Percentiles rank a stretch among this genome's conserved stretches.
These are phyloP conservation scores for Vitellaria paradoxa DNA, from an alignment of 179 eudicot genomes.

Conservation along the genomic window DNA sequence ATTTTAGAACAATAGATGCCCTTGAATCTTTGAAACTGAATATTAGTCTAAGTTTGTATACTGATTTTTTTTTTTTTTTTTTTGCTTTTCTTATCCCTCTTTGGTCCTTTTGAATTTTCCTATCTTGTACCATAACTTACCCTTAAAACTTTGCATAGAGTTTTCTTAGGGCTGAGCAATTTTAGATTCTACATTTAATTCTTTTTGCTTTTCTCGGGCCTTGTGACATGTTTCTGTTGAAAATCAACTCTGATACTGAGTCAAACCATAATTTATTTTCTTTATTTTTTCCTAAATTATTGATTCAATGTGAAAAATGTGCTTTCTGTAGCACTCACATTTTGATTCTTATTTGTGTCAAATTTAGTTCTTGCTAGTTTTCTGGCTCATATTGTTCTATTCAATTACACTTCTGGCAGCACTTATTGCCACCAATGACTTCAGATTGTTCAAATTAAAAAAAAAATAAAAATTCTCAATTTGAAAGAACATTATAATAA, in stretches of 20 bases:
- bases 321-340: slow-evolving; percentile 6
- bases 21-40: slow-evolving; percentile 28
- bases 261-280: slow-evolving; percentile 5
- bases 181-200: slow-evolving; percentile 8
- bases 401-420: neutral
- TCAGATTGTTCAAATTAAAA: neutral
- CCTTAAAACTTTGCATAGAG: neutral
- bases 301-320: slow-evolving; percentile 10
- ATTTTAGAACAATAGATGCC: slow-evolving; percentile 15
- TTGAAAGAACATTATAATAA: no score
- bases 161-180: slow-evolving; percentile 5
- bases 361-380: slow-evolving; percentile 2
- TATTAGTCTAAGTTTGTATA: slow-evolving; percentile 10
- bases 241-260: neutral
- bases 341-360: slow-evolving; percentile 15
- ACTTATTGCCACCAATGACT: neutral
- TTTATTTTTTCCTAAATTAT: neutral
- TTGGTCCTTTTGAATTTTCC: neutral
- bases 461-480: no score
- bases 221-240: neutral
- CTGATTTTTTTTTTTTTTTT: slow-evolving; percentile 9
- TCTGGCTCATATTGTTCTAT: neutral
- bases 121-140: slow-evolving; percentile 2
- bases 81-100: neutral
- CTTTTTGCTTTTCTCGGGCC: slow-evolving; percentile 1